Percentiles rank a stretch among this genome's conserved stretches.
Conservation (phyloP, 495 filamentous ascomycete species). For the Tuber calosporum region DNA sequence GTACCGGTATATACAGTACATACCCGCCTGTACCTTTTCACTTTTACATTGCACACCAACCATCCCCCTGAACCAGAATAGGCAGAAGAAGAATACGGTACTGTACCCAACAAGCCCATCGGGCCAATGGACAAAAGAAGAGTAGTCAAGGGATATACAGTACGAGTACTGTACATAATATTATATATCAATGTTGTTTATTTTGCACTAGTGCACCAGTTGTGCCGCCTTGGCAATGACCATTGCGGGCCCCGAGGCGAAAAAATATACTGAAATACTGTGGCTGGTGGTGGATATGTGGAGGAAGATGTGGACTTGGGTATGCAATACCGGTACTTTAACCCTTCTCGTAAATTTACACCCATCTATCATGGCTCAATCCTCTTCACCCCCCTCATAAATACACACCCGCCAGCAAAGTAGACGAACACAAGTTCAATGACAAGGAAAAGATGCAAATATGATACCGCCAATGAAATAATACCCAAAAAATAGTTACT, state of each 20-base stretch:
- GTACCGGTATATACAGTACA: too few relatives aligned
- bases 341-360: neutral
- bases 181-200: too few relatives aligned
- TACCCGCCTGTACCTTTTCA: conserved; percentile 1
- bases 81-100: neutral
- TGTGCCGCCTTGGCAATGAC: too few relatives aligned
- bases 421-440: neutral
- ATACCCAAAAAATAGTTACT: neutral
- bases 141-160: too few relatives aligned
- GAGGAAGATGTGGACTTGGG: too few relatives aligned
- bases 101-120: too few relatives aligned
- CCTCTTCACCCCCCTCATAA: neutral
- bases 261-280: too few relatives aligned
- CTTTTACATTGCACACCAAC: neutral
- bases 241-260: too few relatives aligned
- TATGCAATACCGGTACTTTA: neutral
- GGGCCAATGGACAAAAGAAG: too few relatives aligned
- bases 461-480: neutral
- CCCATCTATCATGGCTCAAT: neutral
- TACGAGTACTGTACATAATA: too few relatives aligned
- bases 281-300: too few relatives aligned
- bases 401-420: neutral
- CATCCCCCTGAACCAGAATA: neutral
- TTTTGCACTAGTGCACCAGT: too few relatives aligned
- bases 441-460: neutral